These are phyloP conservation scores for Phoma sp. DNA, from an alignment of 2,329 filamentous ascomycete genomes.

Conservation along the genomic window DNA sequence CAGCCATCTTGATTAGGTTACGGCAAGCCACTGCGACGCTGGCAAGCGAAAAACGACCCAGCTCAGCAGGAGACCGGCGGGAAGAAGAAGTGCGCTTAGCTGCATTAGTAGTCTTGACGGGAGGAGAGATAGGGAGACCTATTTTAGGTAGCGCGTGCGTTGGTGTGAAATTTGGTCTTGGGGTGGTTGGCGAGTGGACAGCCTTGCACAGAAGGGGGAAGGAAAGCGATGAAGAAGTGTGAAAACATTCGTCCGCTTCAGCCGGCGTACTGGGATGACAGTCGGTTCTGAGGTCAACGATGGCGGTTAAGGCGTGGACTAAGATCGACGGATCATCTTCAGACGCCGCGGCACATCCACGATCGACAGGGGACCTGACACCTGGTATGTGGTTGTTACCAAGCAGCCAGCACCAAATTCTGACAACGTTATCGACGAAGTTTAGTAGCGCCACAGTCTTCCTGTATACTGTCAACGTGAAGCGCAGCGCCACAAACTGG, in stretches of 20 bases:
- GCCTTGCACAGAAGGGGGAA: conserved; percentile 14
- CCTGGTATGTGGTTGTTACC: conserved; percentile 2
- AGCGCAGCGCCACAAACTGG: neutral
- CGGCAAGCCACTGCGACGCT: neutral
- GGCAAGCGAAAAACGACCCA: neutral
- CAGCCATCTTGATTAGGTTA: neutral
- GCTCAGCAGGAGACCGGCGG: neutral
- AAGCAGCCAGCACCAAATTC: neutral
- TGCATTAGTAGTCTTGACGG: neutral
- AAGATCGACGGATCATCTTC: conserved; percentile 15
- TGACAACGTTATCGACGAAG: conserved; percentile 1
- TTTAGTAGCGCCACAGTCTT: conserved; percentile 1
- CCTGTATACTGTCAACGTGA: neutral
- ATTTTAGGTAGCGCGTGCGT: conserved; percentile 11
- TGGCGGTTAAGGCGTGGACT: conserved; percentile 6
- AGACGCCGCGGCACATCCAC: conserved; percentile 1
- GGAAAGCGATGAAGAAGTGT: neutral
- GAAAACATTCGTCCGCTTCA: neutral
- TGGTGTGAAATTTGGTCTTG: neutral
- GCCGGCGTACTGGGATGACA: neutral
- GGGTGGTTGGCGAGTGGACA: neutral
- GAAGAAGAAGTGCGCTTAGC: neutral
- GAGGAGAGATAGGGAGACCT: conserved; percentile 10
- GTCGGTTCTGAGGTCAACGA: neutral
- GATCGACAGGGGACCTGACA: conserved; percentile 7